phyloP scores from a whole-genome alignment of 75 land plant genomes.

The Larix kaempferi region DNA sequence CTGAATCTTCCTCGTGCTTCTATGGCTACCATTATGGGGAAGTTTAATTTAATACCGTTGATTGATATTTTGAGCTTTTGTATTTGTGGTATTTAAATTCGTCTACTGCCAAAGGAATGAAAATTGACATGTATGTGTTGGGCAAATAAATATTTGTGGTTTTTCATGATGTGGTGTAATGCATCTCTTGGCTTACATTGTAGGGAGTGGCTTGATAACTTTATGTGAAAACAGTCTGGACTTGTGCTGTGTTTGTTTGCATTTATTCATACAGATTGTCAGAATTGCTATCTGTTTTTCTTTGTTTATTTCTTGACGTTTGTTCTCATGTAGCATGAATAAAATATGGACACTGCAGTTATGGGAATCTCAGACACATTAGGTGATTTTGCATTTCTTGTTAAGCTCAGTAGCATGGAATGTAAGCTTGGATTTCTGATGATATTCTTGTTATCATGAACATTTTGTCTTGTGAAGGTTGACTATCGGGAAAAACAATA shows the following conservation, averaged over 20 bases:
- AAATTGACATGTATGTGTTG: background rate
- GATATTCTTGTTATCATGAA: background rate
- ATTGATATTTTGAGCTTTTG: background rate
- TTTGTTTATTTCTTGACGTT: background rate
- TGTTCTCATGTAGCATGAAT: background rate
- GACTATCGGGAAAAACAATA: slow-evolving; percentile 95
- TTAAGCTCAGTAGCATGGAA: background rate
- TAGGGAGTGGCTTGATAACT: background rate
- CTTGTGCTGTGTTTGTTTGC: background rate
- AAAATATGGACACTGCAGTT: background rate
- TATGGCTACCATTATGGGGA: background rate
- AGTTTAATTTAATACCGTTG: background rate
- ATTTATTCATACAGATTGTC: background rate
- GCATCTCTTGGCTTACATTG: background rate
- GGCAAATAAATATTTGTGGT: background rate
- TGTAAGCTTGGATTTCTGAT: background rate
- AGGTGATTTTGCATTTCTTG: background rate
- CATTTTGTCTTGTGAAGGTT: slow-evolving; percentile 38
- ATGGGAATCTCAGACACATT: background rate
- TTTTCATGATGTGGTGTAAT: no score
- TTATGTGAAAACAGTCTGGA: background rate
- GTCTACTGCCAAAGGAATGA: background rate
- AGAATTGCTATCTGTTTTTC: background rate
- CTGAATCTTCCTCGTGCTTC: no score
- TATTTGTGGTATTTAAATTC: background rate